Evolutionary conservation across 2,329 filamentous ascomycete genomes (phyloP), one percentile per base, ranked within the genome.

Genomic region (Alternaria angustiovoidea): DNA sequence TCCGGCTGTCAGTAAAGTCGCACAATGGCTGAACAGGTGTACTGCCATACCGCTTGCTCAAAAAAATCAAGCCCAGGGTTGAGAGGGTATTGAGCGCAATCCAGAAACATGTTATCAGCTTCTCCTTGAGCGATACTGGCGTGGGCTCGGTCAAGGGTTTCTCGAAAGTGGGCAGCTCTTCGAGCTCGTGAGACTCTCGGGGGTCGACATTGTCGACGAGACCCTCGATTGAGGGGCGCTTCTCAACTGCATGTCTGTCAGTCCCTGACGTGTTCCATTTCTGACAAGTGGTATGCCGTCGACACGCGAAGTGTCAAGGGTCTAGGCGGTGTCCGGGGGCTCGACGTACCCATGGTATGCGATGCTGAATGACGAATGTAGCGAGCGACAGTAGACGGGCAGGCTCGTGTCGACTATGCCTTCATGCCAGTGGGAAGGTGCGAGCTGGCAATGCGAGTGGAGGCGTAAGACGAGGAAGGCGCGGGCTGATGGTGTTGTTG

Each of bases 21-120:
- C 24, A 11, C 18, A 12, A n/a, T 18, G 44, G 14, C 26, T 28
- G 30, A 7, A 32, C 32, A 46, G n/a, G 20, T 32, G 22, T 52
- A 11, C 24, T 58, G 26, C 49, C 70, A 41, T 76, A 81, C 80
- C 76, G 76, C 70, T 82, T 82, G 62, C 81, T 83, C 60, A 82
- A 61, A 67, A 82, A 82, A 26, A 82, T 80, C 46, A 82, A 67
- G 32, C 75, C 75, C 24, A 82, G 71, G 0, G 81, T 82, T 28
- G 79, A 80, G 5, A 79, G 62, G 39, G 81, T 82, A 67, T 83
- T 82, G 61, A 82, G 67, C 3, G 68, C 72, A 52, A 83, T 81
- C 69, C 81, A 79, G 53, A 78, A 71, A 57, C 68, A 73, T 20
- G 77, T 79, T 42, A 77, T 73, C 49, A 79, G 59, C 66, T 77